A percentile compares a stretch with the other conserved stretches of the same genome.
Conservation (phyloP, 1,284 basidiomycete genomes). For the Ustilago xerochloae region DNA sequence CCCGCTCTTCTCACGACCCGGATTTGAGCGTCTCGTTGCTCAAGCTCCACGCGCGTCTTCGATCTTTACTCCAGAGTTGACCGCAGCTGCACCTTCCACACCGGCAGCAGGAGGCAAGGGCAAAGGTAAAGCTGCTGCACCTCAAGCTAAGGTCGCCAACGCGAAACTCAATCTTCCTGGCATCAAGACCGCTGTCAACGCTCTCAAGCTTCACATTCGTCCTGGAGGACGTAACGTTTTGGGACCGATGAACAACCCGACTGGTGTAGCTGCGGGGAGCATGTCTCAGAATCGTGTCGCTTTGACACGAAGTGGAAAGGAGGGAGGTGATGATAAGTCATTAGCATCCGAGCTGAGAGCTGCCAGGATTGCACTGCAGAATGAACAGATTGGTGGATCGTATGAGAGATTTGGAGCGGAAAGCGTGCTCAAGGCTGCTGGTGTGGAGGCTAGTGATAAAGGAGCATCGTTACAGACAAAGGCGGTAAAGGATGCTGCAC, state of each 20-base stretch:
- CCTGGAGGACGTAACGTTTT: slow-evolving; percentile 35
- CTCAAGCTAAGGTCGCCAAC: slow-evolving; percentile 6
- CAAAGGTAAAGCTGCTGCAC: slow-evolving; percentile 24
- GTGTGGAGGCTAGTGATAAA: slow-evolving; percentile 1
- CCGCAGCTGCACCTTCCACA: slow-evolving; percentile 14
- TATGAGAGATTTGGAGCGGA: slow-evolving; percentile 22
- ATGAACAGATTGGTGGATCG: slow-evolving; percentile 37
- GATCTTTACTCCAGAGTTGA: slow-evolving; percentile 22
- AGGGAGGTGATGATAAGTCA: slow-evolving; percentile 17
- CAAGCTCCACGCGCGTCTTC: slow-evolving; percentile 20
- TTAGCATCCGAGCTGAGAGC: slow-evolving; percentile 31
- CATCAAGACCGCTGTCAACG: slow-evolving; percentile 36
- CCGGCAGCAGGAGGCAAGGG: slow-evolving; percentile 26
- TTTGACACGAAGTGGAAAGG: neutral
- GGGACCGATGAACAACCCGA: slow-evolving; percentile 29
- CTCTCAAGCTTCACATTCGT: slow-evolving; percentile 42
- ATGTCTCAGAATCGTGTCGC: slow-evolving; percentile 13
- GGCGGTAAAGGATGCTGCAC: slow-evolving; percentile 31
- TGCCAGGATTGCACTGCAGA: slow-evolving; percentile 28
- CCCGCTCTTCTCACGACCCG: slow-evolving; percentile 28
- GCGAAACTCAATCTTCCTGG: slow-evolving; percentile 34
- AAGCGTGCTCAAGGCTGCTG: slow-evolving; percentile 20
- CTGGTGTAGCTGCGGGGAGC: slow-evolving; percentile 15
- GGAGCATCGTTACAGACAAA: neutral
- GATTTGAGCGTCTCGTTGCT: slow-evolving; percentile 27